Evolutionary conservation across 208 protist genomes (phyloP).

Genomic region (Leishmania amazonensis): DNA sequence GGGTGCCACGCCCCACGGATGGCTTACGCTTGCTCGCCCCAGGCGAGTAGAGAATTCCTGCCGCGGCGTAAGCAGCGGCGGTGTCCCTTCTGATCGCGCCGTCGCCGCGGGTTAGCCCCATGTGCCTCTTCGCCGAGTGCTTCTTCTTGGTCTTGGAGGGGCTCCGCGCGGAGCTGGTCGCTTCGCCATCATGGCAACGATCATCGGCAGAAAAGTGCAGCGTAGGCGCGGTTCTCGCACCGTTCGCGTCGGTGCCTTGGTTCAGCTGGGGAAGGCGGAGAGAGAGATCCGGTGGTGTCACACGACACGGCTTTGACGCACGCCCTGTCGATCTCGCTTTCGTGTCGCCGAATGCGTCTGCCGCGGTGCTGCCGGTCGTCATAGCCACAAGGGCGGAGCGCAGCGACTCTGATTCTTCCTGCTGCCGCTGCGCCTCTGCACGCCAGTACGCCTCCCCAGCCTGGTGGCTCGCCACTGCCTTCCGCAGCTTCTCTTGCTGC

Average conservation of each 20-base stretch:
- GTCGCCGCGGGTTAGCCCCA: not conserved
- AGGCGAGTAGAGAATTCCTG: not conserved
- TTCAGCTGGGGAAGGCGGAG: not conserved
- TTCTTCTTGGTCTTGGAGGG: not conserved
- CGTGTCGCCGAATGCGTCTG: not conserved
- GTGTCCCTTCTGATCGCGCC: not conserved
- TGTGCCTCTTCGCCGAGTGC: not conserved
- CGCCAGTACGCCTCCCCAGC: conserved; percentile 20
- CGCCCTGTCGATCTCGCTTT: not conserved
- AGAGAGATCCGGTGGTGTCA: not conserved
- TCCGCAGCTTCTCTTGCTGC: conserved; percentile 14
- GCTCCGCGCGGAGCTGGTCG: not conserved
- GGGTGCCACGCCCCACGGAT: conserved; percentile 7
- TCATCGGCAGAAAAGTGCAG: not conserved
- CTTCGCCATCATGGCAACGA: not conserved
- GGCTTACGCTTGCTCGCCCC: conserved; percentile 4
- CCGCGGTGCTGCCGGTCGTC: not conserved
- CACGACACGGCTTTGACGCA: not conserved
- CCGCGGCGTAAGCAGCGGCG: not conserved
- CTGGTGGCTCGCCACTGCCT: conserved; percentile 12
- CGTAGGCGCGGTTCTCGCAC: not conserved
- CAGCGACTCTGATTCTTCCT: conserved; percentile 18
- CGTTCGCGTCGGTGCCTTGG: not conserved
- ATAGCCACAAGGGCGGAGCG: conserved; percentile 12
- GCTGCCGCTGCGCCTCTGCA: conserved; percentile 13